A percentile compares a stretch with the other conserved stretches of the same genome.
Evolutionary conservation across 352 stramenopile species (phyloP).

Genomic region (Peronospora tabacina): DNA sequence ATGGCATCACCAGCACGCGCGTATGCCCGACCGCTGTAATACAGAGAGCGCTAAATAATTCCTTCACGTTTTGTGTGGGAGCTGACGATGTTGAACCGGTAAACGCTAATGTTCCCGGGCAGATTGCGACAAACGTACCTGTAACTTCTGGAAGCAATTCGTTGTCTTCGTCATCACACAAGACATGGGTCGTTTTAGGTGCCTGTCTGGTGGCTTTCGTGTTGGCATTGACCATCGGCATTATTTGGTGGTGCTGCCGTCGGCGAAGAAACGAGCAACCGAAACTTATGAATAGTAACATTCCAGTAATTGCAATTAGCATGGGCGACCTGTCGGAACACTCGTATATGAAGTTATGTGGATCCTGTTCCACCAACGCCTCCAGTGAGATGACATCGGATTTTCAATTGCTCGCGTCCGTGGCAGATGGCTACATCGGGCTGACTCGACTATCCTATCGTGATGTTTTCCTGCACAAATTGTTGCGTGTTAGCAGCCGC

Average conservation of each 20-base stretch:
- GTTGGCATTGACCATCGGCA: conserved; percentile 26
- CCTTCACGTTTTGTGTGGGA: conserved; percentile 52
- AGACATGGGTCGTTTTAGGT: conserved; percentile 43
- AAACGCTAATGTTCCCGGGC: conserved; percentile 19
- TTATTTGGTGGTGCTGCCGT: conserved; percentile 37
- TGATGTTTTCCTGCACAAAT: conserved; percentile 62
- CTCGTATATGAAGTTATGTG: conserved; percentile 47
- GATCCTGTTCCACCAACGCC: conserved; percentile 31
- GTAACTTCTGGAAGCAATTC: conserved; percentile 8
- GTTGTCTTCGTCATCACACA: conserved; percentile 28
- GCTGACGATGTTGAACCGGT: conserved; percentile 8
- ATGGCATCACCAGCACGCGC: conserved; percentile 42
- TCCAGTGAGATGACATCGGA: conserved; percentile 70
- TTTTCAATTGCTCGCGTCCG: conserved; percentile 59
- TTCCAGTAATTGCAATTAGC: conserved; percentile 45
- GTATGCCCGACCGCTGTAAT: conserved; percentile 40
- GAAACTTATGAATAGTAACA: conserved; percentile 42
- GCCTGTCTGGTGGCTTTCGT: conserved; percentile 30
- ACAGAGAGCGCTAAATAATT: conserved; percentile 38
- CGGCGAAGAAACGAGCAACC: conserved; percentile 35
- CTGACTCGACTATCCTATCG: conserved; percentile 62
- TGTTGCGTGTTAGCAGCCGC: conserved; percentile 61
- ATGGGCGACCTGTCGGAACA: conserved; percentile 51
- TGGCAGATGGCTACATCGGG: conserved; percentile 59
- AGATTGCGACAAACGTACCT: conserved; percentile 16